Percentiles rank a stretch among this genome's conserved stretches.
Evolutionary conservation across 2,329 filamentous ascomycete species (phyloP).

Genomic region (Escovopsis weberi): DNA sequence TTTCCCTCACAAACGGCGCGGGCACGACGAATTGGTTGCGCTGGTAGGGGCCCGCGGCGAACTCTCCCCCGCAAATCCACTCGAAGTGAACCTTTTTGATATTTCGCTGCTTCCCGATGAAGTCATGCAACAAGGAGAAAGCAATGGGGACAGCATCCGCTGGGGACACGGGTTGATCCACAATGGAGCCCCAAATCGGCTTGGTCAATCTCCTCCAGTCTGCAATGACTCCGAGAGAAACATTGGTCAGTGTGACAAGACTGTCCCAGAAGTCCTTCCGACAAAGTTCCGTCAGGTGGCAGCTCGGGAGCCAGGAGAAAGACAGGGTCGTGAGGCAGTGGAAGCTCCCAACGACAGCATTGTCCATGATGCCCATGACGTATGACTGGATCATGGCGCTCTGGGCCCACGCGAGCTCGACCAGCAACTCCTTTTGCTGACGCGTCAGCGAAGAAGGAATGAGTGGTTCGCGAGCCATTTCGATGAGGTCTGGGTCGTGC

Average conservation of each 20-base stretch:
- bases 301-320: constrained; percentile 49
- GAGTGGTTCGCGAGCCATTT: constrained; percentile 17
- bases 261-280: constrained; percentile 47
- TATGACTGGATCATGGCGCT: constrained; percentile 54
- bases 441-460: constrained; percentile 41
- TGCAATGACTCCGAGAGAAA: constrained; percentile 47
- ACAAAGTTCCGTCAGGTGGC: constrained; percentile 40
- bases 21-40: constrained; percentile 49
- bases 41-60: constrained; percentile 44
- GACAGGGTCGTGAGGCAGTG: constrained; percentile 41
- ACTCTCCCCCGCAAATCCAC: constrained; percentile 54
- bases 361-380: constrained; percentile 49
- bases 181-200: constrained; percentile 33
- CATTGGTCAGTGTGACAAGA: constrained; percentile 36
- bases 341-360: constrained; percentile 32
- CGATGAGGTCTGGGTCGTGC: constrained; percentile 3
- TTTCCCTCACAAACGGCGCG: constrained; percentile 34
- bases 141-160: constrained; percentile 36
- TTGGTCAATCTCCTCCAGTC: constrained; percentile 49
- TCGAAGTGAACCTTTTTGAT: constrained; percentile 49
- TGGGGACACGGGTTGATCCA: constrained; percentile 34
- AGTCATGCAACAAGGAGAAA: constrained; percentile 34
- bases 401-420: constrained; percentile 56
- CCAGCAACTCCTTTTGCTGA: constrained; percentile 53
- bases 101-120: constrained; percentile 30